A percentile compares a stretch with the other conserved stretches of the same genome.
Conservation (phyloP, 2,329 filamentous ascomycete species). For the Cadophora sp. region DNA sequence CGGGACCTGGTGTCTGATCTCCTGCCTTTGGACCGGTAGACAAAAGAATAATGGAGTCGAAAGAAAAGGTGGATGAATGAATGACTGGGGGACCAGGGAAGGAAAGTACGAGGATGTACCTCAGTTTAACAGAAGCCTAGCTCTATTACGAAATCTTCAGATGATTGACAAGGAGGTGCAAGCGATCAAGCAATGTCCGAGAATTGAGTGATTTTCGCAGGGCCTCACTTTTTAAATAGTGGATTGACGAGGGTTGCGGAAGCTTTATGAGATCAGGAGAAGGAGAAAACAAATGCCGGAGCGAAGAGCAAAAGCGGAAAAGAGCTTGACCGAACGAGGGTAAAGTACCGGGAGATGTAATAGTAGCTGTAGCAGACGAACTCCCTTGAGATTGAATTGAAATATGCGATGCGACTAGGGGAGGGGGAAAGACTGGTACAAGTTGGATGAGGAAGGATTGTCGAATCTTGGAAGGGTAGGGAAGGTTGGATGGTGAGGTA, state of each 20-base stretch:
- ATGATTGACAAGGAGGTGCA: slow-evolving; percentile 34
- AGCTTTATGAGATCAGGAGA: slow-evolving; percentile 33
- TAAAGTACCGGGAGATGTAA: slow-evolving; percentile 30
- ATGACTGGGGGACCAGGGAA: slow-evolving; percentile 37
- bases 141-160: slow-evolving; percentile 41
- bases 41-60: slow-evolving; percentile 31
- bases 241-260: slow-evolving; percentile 40
- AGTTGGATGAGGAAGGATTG: slow-evolving; percentile 32
- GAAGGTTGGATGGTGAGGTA: neutral
- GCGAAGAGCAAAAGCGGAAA: slow-evolving; percentile 34
- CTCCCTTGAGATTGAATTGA: slow-evolving; percentile 21
- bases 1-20: slow-evolving; percentile 42
- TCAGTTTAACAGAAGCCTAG: slow-evolving; percentile 44
- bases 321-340: slow-evolving; percentile 43
- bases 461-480: slow-evolving; percentile 28
- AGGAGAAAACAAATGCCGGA: slow-evolving; percentile 30
- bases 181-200: slow-evolving; percentile 44
- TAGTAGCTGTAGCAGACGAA: slow-evolving; percentile 21
- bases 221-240: slow-evolving; percentile 38
- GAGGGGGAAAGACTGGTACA: slow-evolving; percentile 11
- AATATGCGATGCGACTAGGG: slow-evolving; percentile 28
- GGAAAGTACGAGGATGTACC: slow-evolving; percentile 42
- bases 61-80: slow-evolving; percentile 22
- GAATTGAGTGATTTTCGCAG: slow-evolving; percentile 38
- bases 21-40: slow-evolving; percentile 36